These are phyloP conservation scores for Fraxinus excelsior DNA, from an alignment of 257 asterid species.

Conservation along the genomic window DNA sequence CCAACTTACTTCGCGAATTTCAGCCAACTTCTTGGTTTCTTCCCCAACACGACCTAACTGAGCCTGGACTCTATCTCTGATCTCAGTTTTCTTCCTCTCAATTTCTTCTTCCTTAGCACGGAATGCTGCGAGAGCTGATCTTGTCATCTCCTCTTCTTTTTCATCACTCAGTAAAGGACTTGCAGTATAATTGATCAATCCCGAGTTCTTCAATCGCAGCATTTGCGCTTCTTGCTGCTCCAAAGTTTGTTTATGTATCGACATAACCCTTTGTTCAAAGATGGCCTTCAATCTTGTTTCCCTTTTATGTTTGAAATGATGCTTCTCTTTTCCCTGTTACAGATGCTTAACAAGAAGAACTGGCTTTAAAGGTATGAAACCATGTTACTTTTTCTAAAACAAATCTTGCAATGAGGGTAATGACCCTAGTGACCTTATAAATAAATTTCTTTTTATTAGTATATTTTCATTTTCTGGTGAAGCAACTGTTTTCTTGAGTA, in stretches of 20 bases:
- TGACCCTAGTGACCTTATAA: slow-evolving; percentile 31
- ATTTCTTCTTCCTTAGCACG: slow-evolving; percentile 88
- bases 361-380: slow-evolving; percentile 42
- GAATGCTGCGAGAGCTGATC: slow-evolving; percentile 63
- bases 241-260: slow-evolving; percentile 46
- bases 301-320: slow-evolving; percentile 35
- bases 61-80: slow-evolving; percentile 65
- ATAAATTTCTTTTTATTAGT: too few species aligned
- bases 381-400: slow-evolving; percentile 22
- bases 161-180: slow-evolving; percentile 63
- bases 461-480: slow-evolving; percentile 34
- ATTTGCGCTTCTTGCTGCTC: slow-evolving; percentile 37
- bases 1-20: slow-evolving; percentile 70
- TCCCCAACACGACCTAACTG: slow-evolving; percentile 82
- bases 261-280: slow-evolving; percentile 31
- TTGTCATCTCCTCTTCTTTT: slow-evolving; percentile 76
- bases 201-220: slow-evolving; percentile 53
- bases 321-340: slow-evolving; percentile 37
- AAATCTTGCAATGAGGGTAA: slow-evolving; percentile 14
- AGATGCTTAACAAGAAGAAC: slow-evolving; percentile 44
- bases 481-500: slow-evolving; percentile 47
- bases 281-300: slow-evolving; percentile 11
- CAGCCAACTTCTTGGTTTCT: slow-evolving; percentile 72
- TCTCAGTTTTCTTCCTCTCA: slow-evolving; percentile 68
- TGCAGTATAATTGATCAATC: slow-evolving; percentile 41